phyloP scores from a whole-genome alignment of 257 asterid species.

The Linaria vulgaris region DNA sequence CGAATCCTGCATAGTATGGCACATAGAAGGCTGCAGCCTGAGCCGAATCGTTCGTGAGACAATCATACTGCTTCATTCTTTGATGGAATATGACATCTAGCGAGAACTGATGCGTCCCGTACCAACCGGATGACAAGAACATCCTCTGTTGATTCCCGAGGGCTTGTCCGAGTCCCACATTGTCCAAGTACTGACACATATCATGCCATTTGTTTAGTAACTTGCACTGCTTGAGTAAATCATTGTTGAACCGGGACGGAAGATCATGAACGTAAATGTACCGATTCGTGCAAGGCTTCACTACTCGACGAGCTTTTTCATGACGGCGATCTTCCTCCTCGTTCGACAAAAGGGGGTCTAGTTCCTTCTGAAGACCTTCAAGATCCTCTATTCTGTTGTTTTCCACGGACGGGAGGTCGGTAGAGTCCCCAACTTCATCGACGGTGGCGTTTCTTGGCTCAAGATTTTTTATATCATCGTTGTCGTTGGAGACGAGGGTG shows the following conservation, averaged over 20 bases:
- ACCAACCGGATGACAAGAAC: constrained; percentile 63
- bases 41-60: constrained; percentile 68
- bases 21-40: constrained; percentile 60
- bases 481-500: too few species aligned
- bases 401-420: not conserved
- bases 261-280: constrained; percentile 62
- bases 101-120: constrained; percentile 65
- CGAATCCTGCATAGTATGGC: constrained; percentile 80
- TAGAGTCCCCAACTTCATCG: not conserved
- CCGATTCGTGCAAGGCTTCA: constrained; percentile 40
- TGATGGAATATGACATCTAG: constrained; percentile 70
- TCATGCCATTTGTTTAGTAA: constrained; percentile 60
- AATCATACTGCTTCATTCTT: constrained; percentile 70
- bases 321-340: not conserved
- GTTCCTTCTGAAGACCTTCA: constrained; percentile 36
- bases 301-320: too few species aligned
- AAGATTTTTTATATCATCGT: too few species aligned
- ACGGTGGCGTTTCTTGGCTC: too few species aligned
- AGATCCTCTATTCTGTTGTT: constrained; percentile 27
- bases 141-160: constrained; percentile 58
- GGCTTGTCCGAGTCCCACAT: constrained; percentile 63
- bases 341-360: constrained; percentile 26
- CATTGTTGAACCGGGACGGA: constrained; percentile 55
- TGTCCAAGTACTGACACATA: constrained; percentile 63
- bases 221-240: constrained; percentile 53